Evolutionary conservation across 768 basidiomycete species (phyloP), one percentile per base, ranked within the genome.

Genomic region (Russula foetens): DNA sequence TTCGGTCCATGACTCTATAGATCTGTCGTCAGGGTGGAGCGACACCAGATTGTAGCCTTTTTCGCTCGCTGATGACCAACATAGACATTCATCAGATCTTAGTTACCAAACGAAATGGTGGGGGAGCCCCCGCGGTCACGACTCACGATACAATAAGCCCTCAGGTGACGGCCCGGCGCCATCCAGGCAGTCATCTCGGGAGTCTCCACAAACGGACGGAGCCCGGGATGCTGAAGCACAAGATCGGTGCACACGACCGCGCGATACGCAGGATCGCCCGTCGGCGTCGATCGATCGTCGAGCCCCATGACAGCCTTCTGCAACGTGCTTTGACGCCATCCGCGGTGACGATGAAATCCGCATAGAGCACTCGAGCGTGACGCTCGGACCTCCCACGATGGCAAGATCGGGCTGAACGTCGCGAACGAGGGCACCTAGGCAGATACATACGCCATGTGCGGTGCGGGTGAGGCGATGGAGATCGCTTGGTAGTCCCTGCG

Each of bases 201-300:
- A 0, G 66, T 69, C 15, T 86, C 82, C 0, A 84, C 75, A 14
- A 87, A 71, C 1, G 67, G 58, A 60, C n/a, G n/a, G n/a, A n/a
- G n/a, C n/a, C n/a, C n/a, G n/a, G n/a, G n/a, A n/a, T n/a, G n/a
- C n/a, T n/a, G n/a, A n/a, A n/a, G n/a, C 68, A 86, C 71, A 1
- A 72, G 49, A 39, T 67, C 72, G 0, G 81, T 74, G 3, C 79
- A 73, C 38, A 86, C 72, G 31, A 78, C 72, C 4, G 81, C 80
- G 50, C 85, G 77, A 66, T 84, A 86, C 0, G 83, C 85, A 0
- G 82, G 79, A 64, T 87, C 84, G 0, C 84, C 86, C 0, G 86
- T 86, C 4, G 81, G 75, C 7, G 66, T 62, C 0, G 76, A 76
- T 0, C 79, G 74, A 38, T 75, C 74, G 45, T 77, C 74, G 0